Evolutionary conservation across 768 basidiomycete genomes (phyloP), one percentile per base, ranked within the genome.

Genomic region (Amanita fuliginea): DNA sequence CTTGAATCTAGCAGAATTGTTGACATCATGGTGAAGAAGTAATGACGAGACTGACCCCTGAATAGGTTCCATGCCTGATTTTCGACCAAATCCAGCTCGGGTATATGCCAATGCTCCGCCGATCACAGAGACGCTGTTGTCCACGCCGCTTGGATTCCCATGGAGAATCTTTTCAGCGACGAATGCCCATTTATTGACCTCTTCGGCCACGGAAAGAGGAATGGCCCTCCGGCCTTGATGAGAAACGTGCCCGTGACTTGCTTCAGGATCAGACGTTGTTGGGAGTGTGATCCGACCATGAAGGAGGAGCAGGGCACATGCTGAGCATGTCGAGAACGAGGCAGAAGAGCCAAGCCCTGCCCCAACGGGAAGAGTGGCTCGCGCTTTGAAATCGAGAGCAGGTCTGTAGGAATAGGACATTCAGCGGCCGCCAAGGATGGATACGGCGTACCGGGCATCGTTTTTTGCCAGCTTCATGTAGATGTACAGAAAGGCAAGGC

Each of bases 281-380:
- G 78, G 78, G 34, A 67, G 63, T 37, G 56, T 65, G 59, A 96
- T 80, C 54, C 82, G 83, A 42, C 73, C 70, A 61, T 88, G 80
- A 11, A 86, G 73, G 42, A 94, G 73, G 33, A 97, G 77, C 39
- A 95, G 71, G 4, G 88, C 71, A 1, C 88, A 82, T 8, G 92
- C 81, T 40, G 85, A 69, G 61, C 94, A 96, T 16, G 83, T 80
- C 3, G 94, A 97, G 69, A 85, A 97, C 19, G 96, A 91, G 6
- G 96, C 96, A 18, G 93, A 96, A 10, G 95, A 98, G 19, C 96
- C 96, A 43, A 98, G 82, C 41, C 96, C 96, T 13, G 96, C 96
- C 6, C 90, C 86, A 51, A 98, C 83, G 24, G 96, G 96, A 4
- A 98, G 76, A 19, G 90, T 88, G 30, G 91, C 83, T 41, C 95